Percentiles rank a stretch among this genome's conserved stretches.
Evolutionary conservation across 2,329 filamentous ascomycete species (phyloP).

Genomic region (Triangularia setosa): DNA sequence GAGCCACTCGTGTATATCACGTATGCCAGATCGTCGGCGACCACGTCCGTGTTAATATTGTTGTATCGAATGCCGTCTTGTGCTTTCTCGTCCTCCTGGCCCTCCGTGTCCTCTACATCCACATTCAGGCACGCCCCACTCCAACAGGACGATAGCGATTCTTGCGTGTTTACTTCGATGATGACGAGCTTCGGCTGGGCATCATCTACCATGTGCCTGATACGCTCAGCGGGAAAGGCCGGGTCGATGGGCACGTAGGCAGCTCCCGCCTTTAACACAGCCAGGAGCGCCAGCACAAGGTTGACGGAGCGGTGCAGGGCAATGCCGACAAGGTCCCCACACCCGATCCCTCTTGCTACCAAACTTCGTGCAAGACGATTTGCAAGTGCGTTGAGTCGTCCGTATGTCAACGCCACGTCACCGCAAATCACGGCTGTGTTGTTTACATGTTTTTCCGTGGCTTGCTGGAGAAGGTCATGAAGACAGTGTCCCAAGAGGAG

Average conservation of each 20-base stretch:
- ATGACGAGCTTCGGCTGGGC: constrained; percentile 27
- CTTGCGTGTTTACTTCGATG: neutral
- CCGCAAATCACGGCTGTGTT: constrained; percentile 24
- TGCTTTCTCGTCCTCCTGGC: neutral
- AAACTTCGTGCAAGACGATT: constrained; percentile 25
- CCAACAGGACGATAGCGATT: too few relatives aligned
- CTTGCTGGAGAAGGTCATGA: constrained; percentile 22
- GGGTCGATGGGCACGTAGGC: constrained; percentile 33
- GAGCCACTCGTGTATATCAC: constrained; percentile 33
- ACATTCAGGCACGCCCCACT: too few relatives aligned
- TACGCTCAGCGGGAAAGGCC: constrained; percentile 28
- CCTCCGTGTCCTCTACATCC: neutral
- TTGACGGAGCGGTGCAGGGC: constrained; percentile 27
- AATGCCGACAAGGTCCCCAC: constrained; percentile 29
- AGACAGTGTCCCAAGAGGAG: too few relatives aligned
- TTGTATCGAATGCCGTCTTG: neutral
- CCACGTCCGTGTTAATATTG: constrained; percentile 12
- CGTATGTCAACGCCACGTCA: constrained; percentile 20
- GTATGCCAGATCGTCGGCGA: constrained; percentile 28
- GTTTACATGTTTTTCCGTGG: constrained; percentile 11
- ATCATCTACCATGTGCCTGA: constrained; percentile 29
- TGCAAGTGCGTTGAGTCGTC: constrained; percentile 22
- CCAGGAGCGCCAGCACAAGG: constrained; percentile 26
- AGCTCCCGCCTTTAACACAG: constrained; percentile 29
- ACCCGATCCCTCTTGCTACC: constrained; percentile 16